Conservation (phyloP, 768 basidiomycete genomes). For the Mycena olivaceomarginata region DNA sequence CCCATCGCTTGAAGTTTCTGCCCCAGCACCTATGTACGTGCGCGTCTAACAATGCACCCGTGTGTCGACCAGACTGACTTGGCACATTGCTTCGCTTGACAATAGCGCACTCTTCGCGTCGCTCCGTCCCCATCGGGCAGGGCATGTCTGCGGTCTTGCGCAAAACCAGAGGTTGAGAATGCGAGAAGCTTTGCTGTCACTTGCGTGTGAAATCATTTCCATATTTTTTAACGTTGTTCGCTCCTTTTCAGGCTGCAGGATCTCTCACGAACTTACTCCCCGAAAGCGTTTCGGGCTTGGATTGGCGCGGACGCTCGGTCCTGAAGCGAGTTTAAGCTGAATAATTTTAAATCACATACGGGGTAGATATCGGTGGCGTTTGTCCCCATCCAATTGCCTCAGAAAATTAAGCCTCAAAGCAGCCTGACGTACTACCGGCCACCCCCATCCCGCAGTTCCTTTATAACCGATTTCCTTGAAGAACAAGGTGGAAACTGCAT, state of each 20-base stretch:
- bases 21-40: no score
- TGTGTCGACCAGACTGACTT: neutral
- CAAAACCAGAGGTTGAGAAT: no score
- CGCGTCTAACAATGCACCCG: neutral
- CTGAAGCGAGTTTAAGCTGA: neutral
- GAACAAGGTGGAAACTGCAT: neutral
- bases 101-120: neutral
- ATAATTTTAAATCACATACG: neutral
- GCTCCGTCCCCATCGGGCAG: neutral
- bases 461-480: neutral
- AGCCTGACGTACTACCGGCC: neutral
- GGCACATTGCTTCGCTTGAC: neutral
- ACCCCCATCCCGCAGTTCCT: neutral
- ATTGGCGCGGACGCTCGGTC: neutral
- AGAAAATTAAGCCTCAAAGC: no score
- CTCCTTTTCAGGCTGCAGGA: neutral
- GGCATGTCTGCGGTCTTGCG: no score
- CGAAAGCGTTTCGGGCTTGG: neutral
- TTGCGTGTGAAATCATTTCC: neutral
- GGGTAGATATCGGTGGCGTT: constrained; percentile 3
- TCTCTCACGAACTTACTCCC: neutral
- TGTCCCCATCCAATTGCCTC: neutral
- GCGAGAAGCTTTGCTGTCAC: no score
- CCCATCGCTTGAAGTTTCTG: neutral
- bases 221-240: neutral